Evolutionary conservation across 2,329 filamentous ascomycete species (phyloP).

Genomic region (Apiospora phragmitis): DNA sequence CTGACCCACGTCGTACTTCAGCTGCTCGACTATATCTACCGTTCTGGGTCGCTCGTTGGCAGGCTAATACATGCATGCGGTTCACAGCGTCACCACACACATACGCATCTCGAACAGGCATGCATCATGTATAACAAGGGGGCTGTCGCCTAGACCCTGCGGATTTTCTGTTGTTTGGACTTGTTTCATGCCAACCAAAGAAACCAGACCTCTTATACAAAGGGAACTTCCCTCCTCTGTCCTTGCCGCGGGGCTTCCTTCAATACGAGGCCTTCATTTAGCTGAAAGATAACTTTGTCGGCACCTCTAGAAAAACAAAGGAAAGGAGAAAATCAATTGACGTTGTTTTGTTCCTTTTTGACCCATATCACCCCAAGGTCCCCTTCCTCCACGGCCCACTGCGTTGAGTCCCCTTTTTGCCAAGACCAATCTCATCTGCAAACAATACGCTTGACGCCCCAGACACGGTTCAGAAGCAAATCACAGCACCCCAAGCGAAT

Average conservation of each 20-base stretch:
- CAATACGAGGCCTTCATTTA: background rate
- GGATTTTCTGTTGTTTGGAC: background rate
- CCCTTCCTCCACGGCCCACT: background rate
- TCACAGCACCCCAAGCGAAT: background rate
- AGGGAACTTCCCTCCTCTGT: background rate
- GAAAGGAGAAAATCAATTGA: background rate
- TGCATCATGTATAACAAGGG: slow-evolving; percentile 8
- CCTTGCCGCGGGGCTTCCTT: background rate
- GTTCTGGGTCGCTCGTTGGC: background rate
- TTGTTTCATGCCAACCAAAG: slow-evolving; percentile 2
- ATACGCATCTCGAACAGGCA: background rate
- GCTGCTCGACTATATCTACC: background rate
- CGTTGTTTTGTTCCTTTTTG: background rate
- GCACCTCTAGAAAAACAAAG: background rate
- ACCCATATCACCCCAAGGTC: slow-evolving; percentile 6
- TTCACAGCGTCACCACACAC: background rate
- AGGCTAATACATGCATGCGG: background rate
- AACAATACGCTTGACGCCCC: background rate
- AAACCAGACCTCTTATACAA: background rate
- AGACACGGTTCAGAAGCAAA: background rate
- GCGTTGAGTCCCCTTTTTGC: background rate
- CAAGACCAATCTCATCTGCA: background rate
- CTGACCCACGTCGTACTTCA: background rate
- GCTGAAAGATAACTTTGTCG: background rate
- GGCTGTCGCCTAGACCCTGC: background rate